Evolutionary conservation across 1,284 basidiomycete genomes (phyloP).

Genomic region (Trichosporon faecale): DNA sequence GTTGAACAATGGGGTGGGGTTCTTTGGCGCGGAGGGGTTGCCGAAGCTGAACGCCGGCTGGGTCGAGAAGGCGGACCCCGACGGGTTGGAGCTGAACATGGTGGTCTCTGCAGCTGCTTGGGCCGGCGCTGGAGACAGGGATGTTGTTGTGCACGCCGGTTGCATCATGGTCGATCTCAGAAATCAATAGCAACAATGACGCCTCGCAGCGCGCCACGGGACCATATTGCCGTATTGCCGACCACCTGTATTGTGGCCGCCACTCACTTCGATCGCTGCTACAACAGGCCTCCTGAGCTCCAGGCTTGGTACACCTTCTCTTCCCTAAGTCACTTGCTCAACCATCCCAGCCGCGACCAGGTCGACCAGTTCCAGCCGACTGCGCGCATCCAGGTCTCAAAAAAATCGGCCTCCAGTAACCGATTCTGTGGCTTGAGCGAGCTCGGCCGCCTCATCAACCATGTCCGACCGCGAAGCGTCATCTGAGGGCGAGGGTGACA

Average conservation of each 20-base stretch:
- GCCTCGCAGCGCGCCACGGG: not conserved
- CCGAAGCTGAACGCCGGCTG: constrained; percentile 17
- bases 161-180: not conserved
- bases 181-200: constrained; percentile 10
- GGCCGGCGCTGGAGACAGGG: not conserved
- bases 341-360: not conserved
- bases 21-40: constrained; percentile 19
- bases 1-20: constrained; percentile 23
- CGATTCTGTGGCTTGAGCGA: constrained; percentile 1
- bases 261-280: constrained; percentile 8
- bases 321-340: constrained; percentile 2
- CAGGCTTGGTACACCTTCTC: not conserved
- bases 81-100: constrained; percentile 17
- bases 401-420: not conserved
- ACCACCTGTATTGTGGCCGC: not conserved
- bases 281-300: not conserved
- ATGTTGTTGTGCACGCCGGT: not conserved
- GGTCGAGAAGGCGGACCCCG: constrained; percentile 17
- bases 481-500: constrained; percentile 52
- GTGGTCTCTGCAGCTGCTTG: not conserved
- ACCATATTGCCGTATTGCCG: constrained; percentile 8
- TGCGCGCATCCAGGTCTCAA: not conserved
- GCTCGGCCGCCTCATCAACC: not conserved
- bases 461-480: constrained; percentile 46
- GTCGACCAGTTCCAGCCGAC: not conserved